Base-by-base conservation (phyloP, 352 stramenopile genomes). In the Pythium myriotylum region DNA sequence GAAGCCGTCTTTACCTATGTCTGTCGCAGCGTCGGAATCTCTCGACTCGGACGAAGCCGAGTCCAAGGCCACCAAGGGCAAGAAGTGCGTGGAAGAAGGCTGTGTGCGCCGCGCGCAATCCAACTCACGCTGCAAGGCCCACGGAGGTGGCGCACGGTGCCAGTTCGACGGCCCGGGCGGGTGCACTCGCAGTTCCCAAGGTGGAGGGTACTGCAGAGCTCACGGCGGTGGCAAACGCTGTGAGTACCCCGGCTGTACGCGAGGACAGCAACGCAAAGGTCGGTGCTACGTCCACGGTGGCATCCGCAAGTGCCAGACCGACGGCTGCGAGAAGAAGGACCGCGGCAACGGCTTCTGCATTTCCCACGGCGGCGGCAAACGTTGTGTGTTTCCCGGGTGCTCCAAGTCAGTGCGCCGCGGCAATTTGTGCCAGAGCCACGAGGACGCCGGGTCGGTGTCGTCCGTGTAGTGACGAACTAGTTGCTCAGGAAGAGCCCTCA, bases 151-250 rank as follows among this genome's bases (percentile, higher is more conserved):
- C 6, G 84, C 84, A 0, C 72, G 86, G 3, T 94, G 86, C 52
- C 84, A 91, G 50, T 92, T 73, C 52, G 53, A 65, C 10, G 81
- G 79, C 13, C 65, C 76, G 17, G 78, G 72, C n/a, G 83, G 83
- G 14, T 94, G 86, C 59, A 73, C 68, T 7, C 70, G 84, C 0
- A 92, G 84, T 40, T 91, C 80, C 0, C 86, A 94, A 65, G 86
- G 86, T 20, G 83, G 86, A 0, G 86, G 86, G 10, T 92, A 90
- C 50, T 94, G 86, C 27, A 74, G 86, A 17, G 81, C 83, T 0
- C 85, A 94, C 27, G 85, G 85, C n/a, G 85, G 85, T 9, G 85
- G 85, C 45, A 92, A 93, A 55, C 84, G 85, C 45, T 94, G 86
- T 54, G 79, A 92, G 59, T 91, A 81, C 52, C 68, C 79, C 1